These are phyloP conservation scores for Mortierella sp. DNA, from an alignment of 371 early-diverging fungal genomes.

Conservation along the genomic window DNA sequence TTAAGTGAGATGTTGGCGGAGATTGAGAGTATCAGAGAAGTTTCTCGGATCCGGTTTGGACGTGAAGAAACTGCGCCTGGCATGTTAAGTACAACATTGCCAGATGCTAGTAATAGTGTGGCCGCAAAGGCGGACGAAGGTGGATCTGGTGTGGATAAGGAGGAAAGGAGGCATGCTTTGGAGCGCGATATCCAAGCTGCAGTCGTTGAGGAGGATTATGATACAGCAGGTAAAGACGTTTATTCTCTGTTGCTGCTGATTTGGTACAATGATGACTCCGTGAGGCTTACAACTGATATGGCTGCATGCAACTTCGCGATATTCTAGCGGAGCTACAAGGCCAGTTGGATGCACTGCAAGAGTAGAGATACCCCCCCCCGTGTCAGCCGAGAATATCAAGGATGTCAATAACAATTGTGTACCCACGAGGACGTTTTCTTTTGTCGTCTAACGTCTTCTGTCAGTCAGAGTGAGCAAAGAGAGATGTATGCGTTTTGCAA, in stretches of 20 bases:
- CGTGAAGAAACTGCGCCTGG: slow-evolving; percentile 19
- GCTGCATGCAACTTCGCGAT: no score
- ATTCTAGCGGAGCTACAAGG: slow-evolving; percentile 28
- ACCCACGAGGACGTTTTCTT: no score
- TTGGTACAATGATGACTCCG: not conserved
- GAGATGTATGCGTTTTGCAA: no score
- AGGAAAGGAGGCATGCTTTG: slow-evolving; percentile 9
- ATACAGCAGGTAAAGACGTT: slow-evolving; percentile 32
- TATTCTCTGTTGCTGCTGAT: not conserved
- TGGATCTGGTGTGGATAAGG: not conserved
- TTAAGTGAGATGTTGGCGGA: slow-evolving; percentile 22
- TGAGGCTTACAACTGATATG: not conserved
- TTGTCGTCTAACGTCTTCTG: no score
- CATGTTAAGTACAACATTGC: no score
- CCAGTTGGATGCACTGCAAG: slow-evolving; percentile 22
- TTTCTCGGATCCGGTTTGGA: slow-evolving; percentile 31
- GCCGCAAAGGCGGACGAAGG: not conserved
- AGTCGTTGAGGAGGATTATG: slow-evolving; percentile 45
- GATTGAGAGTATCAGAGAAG: slow-evolving; percentile 20
- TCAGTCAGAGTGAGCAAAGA: no score
- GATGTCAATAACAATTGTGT: no score
- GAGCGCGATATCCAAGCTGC: slow-evolving; percentile 50
- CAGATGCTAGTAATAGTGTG: not conserved
- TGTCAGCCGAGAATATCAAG: no score
- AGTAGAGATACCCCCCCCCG: no score